A percentile compares a stretch with the other conserved stretches of the same genome.
These are phyloP conservation scores for Phytophthora sojae DNA, from an alignment of 352 stramenopile genomes.

Conservation along the genomic window DNA sequence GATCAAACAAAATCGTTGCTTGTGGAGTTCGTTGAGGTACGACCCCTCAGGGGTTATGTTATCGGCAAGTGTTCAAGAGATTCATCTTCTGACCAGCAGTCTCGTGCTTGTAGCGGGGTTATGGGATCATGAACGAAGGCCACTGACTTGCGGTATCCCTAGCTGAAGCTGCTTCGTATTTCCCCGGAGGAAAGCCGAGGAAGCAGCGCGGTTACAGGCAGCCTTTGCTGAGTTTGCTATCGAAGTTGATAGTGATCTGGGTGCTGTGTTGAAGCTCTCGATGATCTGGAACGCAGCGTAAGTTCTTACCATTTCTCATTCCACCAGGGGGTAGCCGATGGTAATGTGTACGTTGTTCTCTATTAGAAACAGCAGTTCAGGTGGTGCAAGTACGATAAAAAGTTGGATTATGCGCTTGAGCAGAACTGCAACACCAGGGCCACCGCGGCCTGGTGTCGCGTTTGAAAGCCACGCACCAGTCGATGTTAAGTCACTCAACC, in stretches of 20 bases:
- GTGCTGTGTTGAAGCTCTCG: slow-evolving; percentile 21
- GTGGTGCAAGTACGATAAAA: slow-evolving; percentile 38
- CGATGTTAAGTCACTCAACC: background rate
- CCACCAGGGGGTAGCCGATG: no score
- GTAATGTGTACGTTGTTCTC: background rate
- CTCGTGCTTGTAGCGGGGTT: slow-evolving; percentile 11
- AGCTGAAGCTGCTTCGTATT: slow-evolving; percentile 4
- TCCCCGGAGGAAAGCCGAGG: background rate
- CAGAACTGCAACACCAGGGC: slow-evolving; percentile 25
- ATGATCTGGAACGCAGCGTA: slow-evolving; percentile 36
- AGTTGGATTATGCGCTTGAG: slow-evolving; percentile 18
- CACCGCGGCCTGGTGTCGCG: no score
- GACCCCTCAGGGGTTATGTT: background rate
- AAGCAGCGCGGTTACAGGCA: slow-evolving; percentile 8
- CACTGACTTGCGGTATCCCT: slow-evolving; percentile 17
- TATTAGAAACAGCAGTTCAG: slow-evolving; percentile 27
- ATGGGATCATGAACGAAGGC: no score
- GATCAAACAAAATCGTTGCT: slow-evolving; percentile 25
- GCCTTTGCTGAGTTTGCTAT: slow-evolving; percentile 35
- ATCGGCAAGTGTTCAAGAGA: background rate
- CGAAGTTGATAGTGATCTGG: slow-evolving; percentile 30
- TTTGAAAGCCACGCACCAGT: background rate
- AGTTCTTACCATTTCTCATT: slow-evolving; percentile 7
- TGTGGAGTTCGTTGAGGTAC: slow-evolving; percentile 33
- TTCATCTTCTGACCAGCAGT: slow-evolving; percentile 3